Evolutionary conservation across 306 rosid genomes (phyloP), one percentile per base, ranked within the genome.

Genomic region (Elaeagnus macrophylla): DNA sequence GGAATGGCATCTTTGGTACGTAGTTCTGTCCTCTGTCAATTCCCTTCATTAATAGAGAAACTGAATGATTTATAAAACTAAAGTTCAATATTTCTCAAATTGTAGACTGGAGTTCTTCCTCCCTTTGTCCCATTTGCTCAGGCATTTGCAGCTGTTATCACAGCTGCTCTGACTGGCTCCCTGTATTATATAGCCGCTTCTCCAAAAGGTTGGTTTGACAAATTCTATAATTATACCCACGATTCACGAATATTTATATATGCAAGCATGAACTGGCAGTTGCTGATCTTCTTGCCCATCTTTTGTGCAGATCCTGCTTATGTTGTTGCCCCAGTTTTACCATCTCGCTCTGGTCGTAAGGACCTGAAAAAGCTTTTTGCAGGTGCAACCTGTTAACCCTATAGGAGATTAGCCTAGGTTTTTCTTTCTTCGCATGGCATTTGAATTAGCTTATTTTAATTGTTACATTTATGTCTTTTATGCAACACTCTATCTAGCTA

Each of bases 91-190:
- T 48, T 58, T 65, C 57, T 57, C 54, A 25, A 39, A 69, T 43
- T 76, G 67, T 51, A 86, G 96, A 78, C 94, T 2, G 97, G 97
- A 43, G 81, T 91, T 57, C 73, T 86, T 54, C 97, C 97, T 67
- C 85, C 96, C 20, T 78, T 82, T 78, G 95, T 84, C 40, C 97
- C 97, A 45, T 91, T 91, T 86, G 97, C 97, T 66, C 97, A 91
- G 65, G 94, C 94, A 46, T 87, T 86, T 78, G 96, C 97, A 37
- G 96, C 96, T 42, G 94, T 91, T 8, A 80, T 91, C 48, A 86
- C 94, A 5, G 97, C 97, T 55, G 76, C 79, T 43, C 86, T 90
- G 13, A 90, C 95, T 6, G 94, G 95, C 65, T 91, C 96, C 65
- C 75, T 91, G 48, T 91, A 91, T 61, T 91, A 86, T 57, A 79